Conservation (phyloP, 2,329 filamentous ascomycete species). For the Penicillium frequentans region DNA sequence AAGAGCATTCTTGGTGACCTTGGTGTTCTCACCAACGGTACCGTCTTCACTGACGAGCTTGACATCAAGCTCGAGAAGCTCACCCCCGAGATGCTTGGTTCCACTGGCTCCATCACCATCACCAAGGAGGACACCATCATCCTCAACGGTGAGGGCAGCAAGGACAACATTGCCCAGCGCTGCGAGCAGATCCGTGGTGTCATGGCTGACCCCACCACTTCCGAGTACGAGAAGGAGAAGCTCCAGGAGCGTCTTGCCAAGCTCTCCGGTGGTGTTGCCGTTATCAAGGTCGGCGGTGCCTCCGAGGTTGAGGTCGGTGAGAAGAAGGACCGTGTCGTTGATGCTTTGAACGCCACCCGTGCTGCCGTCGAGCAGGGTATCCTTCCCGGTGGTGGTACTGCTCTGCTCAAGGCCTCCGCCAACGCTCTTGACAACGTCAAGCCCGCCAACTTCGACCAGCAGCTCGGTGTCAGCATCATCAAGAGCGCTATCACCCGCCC, state of each 20-base stretch:
- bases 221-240: slow-evolving; percentile 99
- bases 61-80: slow-evolving; percentile 99
- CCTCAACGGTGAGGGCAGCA: slow-evolving; percentile 93
- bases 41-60: slow-evolving; percentile 96
- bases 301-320: slow-evolving; percentile 98
- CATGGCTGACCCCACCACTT: slow-evolving; percentile 89
- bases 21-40: slow-evolving; percentile 91
- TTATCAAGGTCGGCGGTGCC: slow-evolving; percentile 97
- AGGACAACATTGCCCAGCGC: slow-evolving; percentile 89
- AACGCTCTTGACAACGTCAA: slow-evolving; percentile 83
- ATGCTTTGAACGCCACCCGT: slow-evolving; percentile 95
- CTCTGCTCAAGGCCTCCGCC: slow-evolving; percentile 92
- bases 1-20: slow-evolving; percentile 99
- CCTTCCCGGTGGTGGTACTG: slow-evolving; percentile 96
- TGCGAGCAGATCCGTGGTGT: slow-evolving; percentile 99
- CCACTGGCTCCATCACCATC: slow-evolving; percentile 97
- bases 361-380: slow-evolving; percentile 99
- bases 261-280: slow-evolving; percentile 96
- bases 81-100: slow-evolving; percentile 91
- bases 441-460: slow-evolving; percentile 95
- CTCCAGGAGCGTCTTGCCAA: slow-evolving; percentile 99
- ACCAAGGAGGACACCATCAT: slow-evolving; percentile 99
- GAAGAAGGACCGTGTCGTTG: slow-evolving; percentile 99
- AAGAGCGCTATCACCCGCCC: slow-evolving; percentile 97
- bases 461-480: slow-evolving; percentile 95